phyloP scores from a whole-genome alignment of 2,329 filamentous ascomycete genomes.

The Diaporthe sp. region DNA sequence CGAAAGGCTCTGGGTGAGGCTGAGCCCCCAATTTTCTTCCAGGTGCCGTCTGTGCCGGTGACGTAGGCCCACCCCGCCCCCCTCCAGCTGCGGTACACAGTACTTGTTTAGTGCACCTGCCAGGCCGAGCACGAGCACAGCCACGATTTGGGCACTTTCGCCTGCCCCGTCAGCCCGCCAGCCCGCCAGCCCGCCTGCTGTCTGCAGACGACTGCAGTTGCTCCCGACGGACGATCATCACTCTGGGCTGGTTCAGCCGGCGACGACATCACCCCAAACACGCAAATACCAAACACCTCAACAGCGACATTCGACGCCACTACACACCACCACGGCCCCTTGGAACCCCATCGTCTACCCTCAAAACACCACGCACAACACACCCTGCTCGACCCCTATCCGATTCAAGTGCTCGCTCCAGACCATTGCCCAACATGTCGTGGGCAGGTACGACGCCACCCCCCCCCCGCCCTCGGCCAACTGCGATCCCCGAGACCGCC shows the following conservation, averaged over 20 bases:
- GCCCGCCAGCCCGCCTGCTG: not conserved
- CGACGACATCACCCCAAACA: conserved; percentile 10
- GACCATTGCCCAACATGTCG: conserved; percentile 51
- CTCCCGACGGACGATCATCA: conserved; percentile 17
- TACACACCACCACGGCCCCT: not conserved
- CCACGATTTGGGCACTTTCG: conserved; percentile 16
- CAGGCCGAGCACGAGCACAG: not conserved
- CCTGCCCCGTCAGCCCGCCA: no score
- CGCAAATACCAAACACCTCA: not conserved
- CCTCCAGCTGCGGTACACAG: not conserved
- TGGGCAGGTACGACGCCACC: conserved; percentile 54
- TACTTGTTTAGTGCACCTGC: no score
- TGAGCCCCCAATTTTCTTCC: not conserved
- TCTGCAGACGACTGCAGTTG: not conserved
- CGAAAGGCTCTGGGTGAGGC: not conserved
- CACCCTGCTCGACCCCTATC: not conserved
- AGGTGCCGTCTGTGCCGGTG: not conserved
- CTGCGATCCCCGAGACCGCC: conserved; percentile 33
- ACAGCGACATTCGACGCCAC: not conserved
- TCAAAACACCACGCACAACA: not conserved
- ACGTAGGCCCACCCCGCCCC: not conserved
- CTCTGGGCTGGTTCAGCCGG: not conserved
- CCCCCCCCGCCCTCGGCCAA: not conserved
- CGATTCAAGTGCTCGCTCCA: not conserved
- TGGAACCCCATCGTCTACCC: not conserved